Evolutionary conservation across 257 asterid species (phyloP).

Genomic region (Fraxinus cuspidata): DNA sequence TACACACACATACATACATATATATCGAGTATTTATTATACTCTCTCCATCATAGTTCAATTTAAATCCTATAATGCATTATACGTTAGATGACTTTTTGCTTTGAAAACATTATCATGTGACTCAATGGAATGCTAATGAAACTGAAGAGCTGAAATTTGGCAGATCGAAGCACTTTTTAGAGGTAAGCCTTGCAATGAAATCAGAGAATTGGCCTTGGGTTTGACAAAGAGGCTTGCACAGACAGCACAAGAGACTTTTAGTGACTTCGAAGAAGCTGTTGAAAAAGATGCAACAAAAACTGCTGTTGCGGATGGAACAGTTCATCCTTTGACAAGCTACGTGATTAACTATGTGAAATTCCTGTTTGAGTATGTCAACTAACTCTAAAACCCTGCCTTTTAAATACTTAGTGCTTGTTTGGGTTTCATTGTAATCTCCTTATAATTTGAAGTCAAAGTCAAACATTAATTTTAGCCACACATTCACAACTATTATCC

Average conservation of each 20-base stretch:
- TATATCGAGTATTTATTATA: background rate
- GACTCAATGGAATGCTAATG: slow-evolving; percentile 15
- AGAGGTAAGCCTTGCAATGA: slow-evolving; percentile 89
- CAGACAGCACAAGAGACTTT: slow-evolving; percentile 97
- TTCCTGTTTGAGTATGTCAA: slow-evolving; percentile 92
- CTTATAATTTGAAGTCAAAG: too few species aligned
- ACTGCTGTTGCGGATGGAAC: slow-evolving; percentile 98
- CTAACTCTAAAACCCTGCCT: slow-evolving; percentile 14
- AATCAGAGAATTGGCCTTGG: slow-evolving; percentile 88
- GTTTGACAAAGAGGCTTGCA: slow-evolving; percentile 95
- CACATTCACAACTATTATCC: too few species aligned
- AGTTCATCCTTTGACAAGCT: slow-evolving; percentile 98
- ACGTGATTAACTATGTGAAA: slow-evolving; percentile 96
- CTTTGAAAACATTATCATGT: slow-evolving; percentile 10
- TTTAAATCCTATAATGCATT: slow-evolving; percentile 7
- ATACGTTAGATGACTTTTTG: slow-evolving; percentile 9
- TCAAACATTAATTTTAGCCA: too few species aligned
- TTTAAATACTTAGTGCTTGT: background rate
- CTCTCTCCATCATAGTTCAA: slow-evolving; percentile 11
- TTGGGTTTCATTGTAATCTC: too few species aligned
- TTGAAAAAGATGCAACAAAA: slow-evolving; percentile 99
- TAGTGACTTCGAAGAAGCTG: slow-evolving; percentile 98
- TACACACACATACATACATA: background rate
- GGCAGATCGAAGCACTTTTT: slow-evolving; percentile 83
- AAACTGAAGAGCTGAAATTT: slow-evolving; percentile 19